Conservation (phyloP, 371 early-diverging fungal species). For the Rhizopus arrhizus region DNA sequence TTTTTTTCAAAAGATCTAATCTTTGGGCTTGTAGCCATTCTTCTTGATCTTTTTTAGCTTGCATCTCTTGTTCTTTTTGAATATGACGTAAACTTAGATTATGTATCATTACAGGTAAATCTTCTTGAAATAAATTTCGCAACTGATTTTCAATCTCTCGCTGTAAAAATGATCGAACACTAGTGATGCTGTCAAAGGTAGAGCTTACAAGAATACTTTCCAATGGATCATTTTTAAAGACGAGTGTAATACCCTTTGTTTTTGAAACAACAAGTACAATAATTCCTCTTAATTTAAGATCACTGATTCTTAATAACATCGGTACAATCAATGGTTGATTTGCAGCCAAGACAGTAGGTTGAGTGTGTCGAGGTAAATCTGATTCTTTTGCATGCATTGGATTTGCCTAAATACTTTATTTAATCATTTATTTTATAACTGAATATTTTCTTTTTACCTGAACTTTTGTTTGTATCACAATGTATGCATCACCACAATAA, state of each 20-base stretch:
- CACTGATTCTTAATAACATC: constrained; percentile 88
- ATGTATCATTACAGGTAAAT: constrained; percentile 92
- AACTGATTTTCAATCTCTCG: constrained; percentile 90
- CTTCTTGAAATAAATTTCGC: constrained; percentile 88
- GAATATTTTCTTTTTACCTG: constrained; percentile 48
- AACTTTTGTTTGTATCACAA: constrained; percentile 92
- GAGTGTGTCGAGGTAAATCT: constrained; percentile 64
- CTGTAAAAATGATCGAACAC: constrained; percentile 86
- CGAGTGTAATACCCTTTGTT: constrained; percentile 90
- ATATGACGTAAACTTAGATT: constrained; percentile 63
- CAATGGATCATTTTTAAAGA: constrained; percentile 96
- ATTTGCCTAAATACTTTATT: constrained; percentile 57
- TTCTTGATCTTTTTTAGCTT: constrained; percentile 17
- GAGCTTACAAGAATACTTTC: constrained; percentile 90
- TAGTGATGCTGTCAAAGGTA: constrained; percentile 91
- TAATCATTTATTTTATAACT: constrained; percentile 11
- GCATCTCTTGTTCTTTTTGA: constrained; percentile 28
- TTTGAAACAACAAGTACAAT: constrained; percentile 90
- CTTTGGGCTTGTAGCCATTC: constrained; percentile 19
- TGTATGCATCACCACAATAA: constrained; percentile 91
- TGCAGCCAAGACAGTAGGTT: constrained; percentile 82
- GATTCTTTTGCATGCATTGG: constrained; percentile 72
- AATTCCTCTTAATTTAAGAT: constrained; percentile 88
- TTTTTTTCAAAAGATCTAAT: constrained; percentile 4
- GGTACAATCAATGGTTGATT: constrained; percentile 94